Conservation (phyloP, 2,329 filamentous ascomycete species). For the Paradendryphiella salina region DNA sequence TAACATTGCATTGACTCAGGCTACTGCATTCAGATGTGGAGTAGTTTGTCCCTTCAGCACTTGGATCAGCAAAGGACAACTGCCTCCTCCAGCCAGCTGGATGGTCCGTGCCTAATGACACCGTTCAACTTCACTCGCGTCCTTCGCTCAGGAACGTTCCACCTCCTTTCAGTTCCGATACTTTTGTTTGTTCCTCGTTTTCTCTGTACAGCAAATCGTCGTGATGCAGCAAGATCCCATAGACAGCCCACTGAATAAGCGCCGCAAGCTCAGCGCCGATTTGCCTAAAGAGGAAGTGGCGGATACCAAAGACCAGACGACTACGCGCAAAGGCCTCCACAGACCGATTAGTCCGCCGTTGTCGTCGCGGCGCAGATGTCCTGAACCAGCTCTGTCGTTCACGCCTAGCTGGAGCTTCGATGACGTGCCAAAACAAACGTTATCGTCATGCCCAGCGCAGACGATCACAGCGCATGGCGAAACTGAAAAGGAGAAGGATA, state of each 20-base stretch:
- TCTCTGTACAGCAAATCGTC: background rate
- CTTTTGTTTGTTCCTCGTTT: background rate
- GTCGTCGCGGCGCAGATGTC: conserved; percentile 16
- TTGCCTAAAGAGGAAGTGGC: conserved; percentile 3
- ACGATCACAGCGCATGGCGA: background rate
- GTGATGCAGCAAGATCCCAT: conserved; percentile 15
- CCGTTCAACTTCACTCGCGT: background rate
- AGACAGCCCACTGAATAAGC: conserved; percentile 28
- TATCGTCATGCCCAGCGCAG: background rate
- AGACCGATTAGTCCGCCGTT: conserved; percentile 40
- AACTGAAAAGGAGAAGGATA: background rate
- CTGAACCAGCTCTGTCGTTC: background rate
- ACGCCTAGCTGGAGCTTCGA: conserved; percentile 22
- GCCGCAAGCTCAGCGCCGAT: conserved; percentile 28
- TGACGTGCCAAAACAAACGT: conserved; percentile 20
- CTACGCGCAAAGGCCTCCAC: conserved; percentile 16
- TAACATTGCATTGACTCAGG: too few species aligned
- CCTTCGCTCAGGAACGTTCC: background rate
- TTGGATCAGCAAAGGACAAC: background rate
- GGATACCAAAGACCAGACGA: background rate
- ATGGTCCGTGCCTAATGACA: conserved; percentile 7
- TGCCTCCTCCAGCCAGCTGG: conserved; percentile 3
- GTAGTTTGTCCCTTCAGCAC: background rate
- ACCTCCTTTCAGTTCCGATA: background rate
- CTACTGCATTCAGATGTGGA: too few species aligned